Evolutionary conservation across 2,329 filamentous ascomycete species (phyloP).

Genomic region (Didymella glomerata): DNA sequence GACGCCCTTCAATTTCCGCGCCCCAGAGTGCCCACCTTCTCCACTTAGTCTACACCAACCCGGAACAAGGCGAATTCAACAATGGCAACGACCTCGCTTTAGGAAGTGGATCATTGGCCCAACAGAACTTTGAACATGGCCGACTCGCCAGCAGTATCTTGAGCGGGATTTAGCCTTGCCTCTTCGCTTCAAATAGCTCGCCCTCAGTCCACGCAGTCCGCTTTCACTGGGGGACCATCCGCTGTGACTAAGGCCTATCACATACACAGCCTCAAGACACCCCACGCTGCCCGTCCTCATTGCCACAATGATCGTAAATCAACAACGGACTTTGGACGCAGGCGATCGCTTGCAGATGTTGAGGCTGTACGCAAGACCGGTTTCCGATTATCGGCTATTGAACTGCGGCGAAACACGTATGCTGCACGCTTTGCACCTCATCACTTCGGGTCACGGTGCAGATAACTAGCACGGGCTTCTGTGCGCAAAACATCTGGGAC

Average conservation of each 20-base stretch:
- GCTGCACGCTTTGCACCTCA: constrained; percentile 5
- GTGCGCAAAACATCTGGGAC: background rate
- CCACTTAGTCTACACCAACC: constrained; percentile 31
- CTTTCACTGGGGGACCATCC: background rate
- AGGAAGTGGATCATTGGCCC: constrained; percentile 17
- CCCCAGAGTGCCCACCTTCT: constrained; percentile 27
- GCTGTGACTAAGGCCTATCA: constrained; percentile 11
- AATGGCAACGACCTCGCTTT: constrained; percentile 20
- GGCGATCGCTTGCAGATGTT: background rate
- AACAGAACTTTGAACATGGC: constrained; percentile 14
- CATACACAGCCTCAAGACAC: background rate
- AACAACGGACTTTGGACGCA: background rate
- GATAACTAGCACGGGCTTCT: background rate
- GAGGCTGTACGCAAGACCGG: background rate
- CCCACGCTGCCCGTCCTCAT: background rate
- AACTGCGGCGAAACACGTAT: background rate
- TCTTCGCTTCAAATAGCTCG: background rate
- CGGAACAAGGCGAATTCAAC: constrained; percentile 30
- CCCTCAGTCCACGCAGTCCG: background rate
- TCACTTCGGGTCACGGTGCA: constrained; percentile 3
- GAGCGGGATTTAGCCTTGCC: constrained; percentile 4
- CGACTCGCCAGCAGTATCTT: constrained; percentile 9
- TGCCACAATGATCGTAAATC: background rate
- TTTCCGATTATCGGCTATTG: constrained; percentile 3
- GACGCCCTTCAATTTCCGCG: constrained; percentile 22